Evolutionary conservation across 495 filamentous ascomycete species (phyloP), one percentile per base, ranked within the genome.

Genomic region (Aspergillus baeticus): DNA sequence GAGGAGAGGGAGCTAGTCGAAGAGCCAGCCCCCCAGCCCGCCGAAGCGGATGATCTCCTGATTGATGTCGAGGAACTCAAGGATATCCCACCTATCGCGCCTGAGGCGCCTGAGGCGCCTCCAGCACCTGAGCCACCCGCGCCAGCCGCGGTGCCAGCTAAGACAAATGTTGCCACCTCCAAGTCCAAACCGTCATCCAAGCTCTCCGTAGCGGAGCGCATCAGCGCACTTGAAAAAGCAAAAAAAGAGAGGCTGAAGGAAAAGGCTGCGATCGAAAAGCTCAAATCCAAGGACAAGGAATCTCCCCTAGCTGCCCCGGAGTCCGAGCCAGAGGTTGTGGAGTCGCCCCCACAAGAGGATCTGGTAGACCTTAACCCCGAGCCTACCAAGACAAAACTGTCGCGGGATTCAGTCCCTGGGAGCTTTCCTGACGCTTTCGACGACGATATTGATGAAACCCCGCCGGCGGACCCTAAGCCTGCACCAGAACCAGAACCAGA

Each of bases 201-300:
- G 54, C 66, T 72, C 14, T 78, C 78, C 8, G 69, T 81, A 17
- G 71, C 72, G 17, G 77, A 81, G 46, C 72, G 72, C 48, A 73
- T 81, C 61, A 77, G 75, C 59, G 69, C 68, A 21, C 66, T 83
- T 35, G 75, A 81, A 54, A 69, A 70, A 52, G 61, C 63, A 34
- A 77, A 69, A 52, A 72, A 71, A 59, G 73, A 80, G 18, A 73
- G 72, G 54, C 54, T 64, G 10, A 72, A 72, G 48, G 68, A 70
- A 39, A 67, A 75, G 46, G 63, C 60, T 35, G 46, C 51, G 18
- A n/a, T 52, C 8, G 62, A 63, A 41, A 67, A 66, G 54, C 55
- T 63, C 2, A 70, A 71, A 42, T 31, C 57, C 26, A 73, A 66
- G 51, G 56, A 62, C 22, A 72, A 67, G 51, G 54, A 62, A 45